These are phyloP conservation scores for Sedum album DNA, from an alignment of 164 flowering plant species.

Conservation along the genomic window DNA sequence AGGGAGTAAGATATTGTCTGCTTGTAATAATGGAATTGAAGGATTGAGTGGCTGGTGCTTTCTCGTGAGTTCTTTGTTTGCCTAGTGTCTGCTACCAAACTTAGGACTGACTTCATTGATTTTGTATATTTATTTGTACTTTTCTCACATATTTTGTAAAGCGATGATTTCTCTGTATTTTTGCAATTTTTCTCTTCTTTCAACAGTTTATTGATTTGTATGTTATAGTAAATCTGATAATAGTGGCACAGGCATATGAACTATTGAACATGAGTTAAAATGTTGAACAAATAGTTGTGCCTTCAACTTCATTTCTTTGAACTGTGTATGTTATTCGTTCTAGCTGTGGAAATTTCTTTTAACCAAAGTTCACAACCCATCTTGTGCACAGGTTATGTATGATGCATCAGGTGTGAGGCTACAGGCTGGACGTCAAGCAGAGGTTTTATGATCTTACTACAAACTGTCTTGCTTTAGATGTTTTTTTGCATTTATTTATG, in stretches of 20 bases:
- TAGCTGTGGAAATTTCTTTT: background rate
- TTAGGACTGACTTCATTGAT: background rate
- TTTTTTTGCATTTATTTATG: background rate
- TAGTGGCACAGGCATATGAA: background rate
- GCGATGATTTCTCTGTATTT: background rate
- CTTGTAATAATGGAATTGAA: background rate
- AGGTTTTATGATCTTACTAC: slow-evolving; percentile 38
- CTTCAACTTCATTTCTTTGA: background rate
- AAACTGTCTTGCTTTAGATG: background rate
- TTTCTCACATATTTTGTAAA: background rate
- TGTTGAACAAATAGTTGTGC: no score
- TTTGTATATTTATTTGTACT: background rate
- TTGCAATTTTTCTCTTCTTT: background rate
- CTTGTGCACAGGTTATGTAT: slow-evolving; percentile 75
- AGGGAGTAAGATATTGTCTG: no score
- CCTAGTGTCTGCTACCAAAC: background rate
- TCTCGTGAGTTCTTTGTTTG: background rate
- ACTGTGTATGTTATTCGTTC: background rate
- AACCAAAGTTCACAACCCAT: slow-evolving; percentile 10
- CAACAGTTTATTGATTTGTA: background rate
- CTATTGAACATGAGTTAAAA: background rate
- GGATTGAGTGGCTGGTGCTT: background rate
- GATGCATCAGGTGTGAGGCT: slow-evolving; percentile 92
- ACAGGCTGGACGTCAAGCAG: slow-evolving; percentile 99
- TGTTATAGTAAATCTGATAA: background rate